Evolutionary conservation across 2,329 filamentous ascomycete species (phyloP), one percentile per base, ranked within the genome.

Genomic region (Xylariaceae sp.): DNA sequence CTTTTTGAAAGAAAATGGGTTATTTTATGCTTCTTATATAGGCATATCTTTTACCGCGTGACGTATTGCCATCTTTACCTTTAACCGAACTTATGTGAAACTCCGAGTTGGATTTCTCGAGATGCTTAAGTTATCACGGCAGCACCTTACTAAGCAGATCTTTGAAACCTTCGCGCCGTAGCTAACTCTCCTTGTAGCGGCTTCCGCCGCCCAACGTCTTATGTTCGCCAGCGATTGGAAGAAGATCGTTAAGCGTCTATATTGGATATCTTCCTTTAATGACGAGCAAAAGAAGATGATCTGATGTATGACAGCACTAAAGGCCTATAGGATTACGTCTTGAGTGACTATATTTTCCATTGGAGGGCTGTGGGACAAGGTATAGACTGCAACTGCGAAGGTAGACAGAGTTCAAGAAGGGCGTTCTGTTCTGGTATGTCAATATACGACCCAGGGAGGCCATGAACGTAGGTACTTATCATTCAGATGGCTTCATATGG

Each of bases 211-310:
- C 0, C 69, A 77, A 16, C 81, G 91, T 59, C 81, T 94, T 68
- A 92, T 97, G 87, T 97, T 94, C 72, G 92, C 88, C 21, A 92
- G 88, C 60, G 92, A 97, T 72, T 97, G 92, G 92, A 82, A 77
- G 59, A 77, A 77, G 16, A 77, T 94, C 1, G 88, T 96, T 15
- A 83, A 87, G 58, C 77, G 77, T 59, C 78, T 90, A 63, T 82
- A 92, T 60, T 78, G 80, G 71, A 80, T 87, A 78, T 82, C 81
- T 1, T 77, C 77, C 35, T 69, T 92, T 55, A 76, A 71, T 2
- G 79, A 84, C 13, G 81, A 84, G 32, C 82, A 89, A 54, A 81
- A 82, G 69, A 79, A 78, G 55, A 81, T 80, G 71, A 77, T 96
- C 42, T 96, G 90, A 84, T 83, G 82, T 41, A 82, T 81, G 16